phyloP scores from a whole-genome alignment of 1,139 yeast genomes.

The Arxiozyma telluris region DNA sequence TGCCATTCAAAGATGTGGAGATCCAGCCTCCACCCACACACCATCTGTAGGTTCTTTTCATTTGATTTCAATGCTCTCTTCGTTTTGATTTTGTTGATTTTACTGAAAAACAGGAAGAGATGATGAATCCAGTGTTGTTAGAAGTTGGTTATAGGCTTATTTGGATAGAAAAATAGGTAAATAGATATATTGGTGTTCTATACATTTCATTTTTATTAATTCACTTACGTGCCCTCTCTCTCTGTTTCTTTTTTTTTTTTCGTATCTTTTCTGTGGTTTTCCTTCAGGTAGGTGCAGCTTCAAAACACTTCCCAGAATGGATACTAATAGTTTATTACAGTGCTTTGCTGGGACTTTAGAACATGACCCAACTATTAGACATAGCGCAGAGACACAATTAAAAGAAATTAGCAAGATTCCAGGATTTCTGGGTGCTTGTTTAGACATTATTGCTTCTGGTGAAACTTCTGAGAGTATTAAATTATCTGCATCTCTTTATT shows the following conservation, averaged over 20 bases:
- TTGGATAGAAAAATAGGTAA: not conserved
- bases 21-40: too few species aligned
- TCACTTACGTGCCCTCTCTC: not conserved
- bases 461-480: constrained; percentile 50
- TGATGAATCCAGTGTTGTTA: too few species aligned
- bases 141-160: too few species aligned
- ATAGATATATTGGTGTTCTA: too few species aligned
- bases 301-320: constrained; percentile 39
- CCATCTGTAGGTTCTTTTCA: too few species aligned
- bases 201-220: not conserved
- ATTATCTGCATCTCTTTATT: constrained; percentile 77
- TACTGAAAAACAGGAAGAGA: too few species aligned
- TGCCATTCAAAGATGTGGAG: too few species aligned
- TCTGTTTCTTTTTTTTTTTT: not conserved
- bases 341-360: constrained; percentile 79
- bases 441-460: constrained; percentile 55
- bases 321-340: constrained; percentile 54
- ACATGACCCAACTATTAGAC: constrained; percentile 54
- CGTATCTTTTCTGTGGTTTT: not conserved
- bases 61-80: too few species aligned
- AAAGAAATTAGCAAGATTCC: constrained; percentile 45
- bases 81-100: too few species aligned
- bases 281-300: not conserved
- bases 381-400: constrained; percentile 61
- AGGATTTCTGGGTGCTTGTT: constrained; percentile 77